Evolutionary conservation across 768 basidiomycete genomes (phyloP), one percentile per base, ranked within the genome.

Genomic region (Hericium rajendrae): DNA sequence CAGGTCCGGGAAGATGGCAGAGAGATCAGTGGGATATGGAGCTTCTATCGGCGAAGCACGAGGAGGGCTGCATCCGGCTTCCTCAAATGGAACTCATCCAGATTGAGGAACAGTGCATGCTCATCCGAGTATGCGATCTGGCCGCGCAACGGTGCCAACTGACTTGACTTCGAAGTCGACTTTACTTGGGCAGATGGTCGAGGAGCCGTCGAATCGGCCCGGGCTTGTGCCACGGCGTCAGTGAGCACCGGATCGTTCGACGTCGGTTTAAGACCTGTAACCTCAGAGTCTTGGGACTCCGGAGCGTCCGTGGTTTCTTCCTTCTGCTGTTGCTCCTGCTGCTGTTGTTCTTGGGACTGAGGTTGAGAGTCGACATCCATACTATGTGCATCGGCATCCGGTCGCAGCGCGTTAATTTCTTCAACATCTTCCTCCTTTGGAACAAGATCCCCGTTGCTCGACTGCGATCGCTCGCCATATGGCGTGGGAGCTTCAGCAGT

Each of bases 1-100:
- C 11, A 95, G 78, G 56, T 97, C 95, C 0, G 94, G 92, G 68
- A 97, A 97, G 43, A 97, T 80, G 37, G 81, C 78, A 2, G 79
- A 76, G 24, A 86, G 72, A 60, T 84, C 83, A 50, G 75, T 63
- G 55, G 78, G 67, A 20, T 70, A 67, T 18, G 66, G 67, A 10
- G 65, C 62, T 58, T 8, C 65, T 61, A 67, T 68, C 62, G 53
- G 59, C 51, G 52, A 32, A n/a, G 48, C 28, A 38, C 55, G 48
- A 15, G 51, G 41, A 18, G 51, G 20, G n/a, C 38, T 22, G 52
- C 32, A 6, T 60, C 59, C 4, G 54, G 54, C 54, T 64, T 38
- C 22, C 58, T 48, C n/a, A 69, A 57, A 22, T 79, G 76, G 38
- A 76, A 68, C 57, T 75, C 75, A 43, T 78, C 76, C 22, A 79